phyloP scores from a whole-genome alignment of 2,329 filamentous ascomycete genomes.

The Neocucurbitaria cava region DNA sequence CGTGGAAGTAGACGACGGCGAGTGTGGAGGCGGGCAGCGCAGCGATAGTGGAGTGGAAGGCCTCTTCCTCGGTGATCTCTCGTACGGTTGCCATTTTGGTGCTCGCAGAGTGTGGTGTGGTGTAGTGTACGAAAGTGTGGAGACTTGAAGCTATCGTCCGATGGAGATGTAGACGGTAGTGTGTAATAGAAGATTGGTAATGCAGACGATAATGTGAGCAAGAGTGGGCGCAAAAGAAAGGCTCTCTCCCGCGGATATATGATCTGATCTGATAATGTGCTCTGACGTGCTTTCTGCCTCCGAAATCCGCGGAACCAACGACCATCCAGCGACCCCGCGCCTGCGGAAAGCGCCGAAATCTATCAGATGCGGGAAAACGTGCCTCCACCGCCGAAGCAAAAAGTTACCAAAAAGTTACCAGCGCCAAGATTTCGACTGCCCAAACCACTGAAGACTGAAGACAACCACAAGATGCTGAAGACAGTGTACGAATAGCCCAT shows the following conservation, averaged over 20 bases:
- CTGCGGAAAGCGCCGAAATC: constrained; percentile 3
- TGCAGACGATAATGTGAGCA: not conserved
- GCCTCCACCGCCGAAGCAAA: constrained; percentile 15
- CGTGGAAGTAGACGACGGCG: constrained; percentile 91
- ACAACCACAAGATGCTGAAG: constrained; percentile 42
- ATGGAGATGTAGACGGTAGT: not conserved
- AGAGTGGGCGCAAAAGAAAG: not conserved
- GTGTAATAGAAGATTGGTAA: not conserved
- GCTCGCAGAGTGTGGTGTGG: not conserved
- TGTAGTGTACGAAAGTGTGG: not conserved
- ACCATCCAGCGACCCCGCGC: constrained; percentile 7
- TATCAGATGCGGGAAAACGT: constrained; percentile 22
- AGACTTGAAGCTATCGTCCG: not conserved
- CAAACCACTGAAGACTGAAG: constrained; percentile 13
- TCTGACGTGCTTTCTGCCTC: constrained; percentile 1
- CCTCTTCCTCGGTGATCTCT: constrained; percentile 75
- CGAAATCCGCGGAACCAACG: constrained; percentile 4
- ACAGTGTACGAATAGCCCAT: constrained; percentile 31
- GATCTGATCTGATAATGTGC: constrained; percentile 10
- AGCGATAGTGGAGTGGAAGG: constrained; percentile 75
- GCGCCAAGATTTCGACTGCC: constrained; percentile 30
- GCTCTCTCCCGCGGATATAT: not conserved
- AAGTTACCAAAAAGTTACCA: constrained; percentile 23
- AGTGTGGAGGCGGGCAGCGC: constrained; percentile 73
- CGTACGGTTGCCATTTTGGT: constrained; percentile 63